A percentile compares a stretch with the other conserved stretches of the same genome.
These are phyloP conservation scores for Sarocladium kiliense DNA, from an alignment of 2,329 filamentous ascomycete species.

Conservation along the genomic window DNA sequence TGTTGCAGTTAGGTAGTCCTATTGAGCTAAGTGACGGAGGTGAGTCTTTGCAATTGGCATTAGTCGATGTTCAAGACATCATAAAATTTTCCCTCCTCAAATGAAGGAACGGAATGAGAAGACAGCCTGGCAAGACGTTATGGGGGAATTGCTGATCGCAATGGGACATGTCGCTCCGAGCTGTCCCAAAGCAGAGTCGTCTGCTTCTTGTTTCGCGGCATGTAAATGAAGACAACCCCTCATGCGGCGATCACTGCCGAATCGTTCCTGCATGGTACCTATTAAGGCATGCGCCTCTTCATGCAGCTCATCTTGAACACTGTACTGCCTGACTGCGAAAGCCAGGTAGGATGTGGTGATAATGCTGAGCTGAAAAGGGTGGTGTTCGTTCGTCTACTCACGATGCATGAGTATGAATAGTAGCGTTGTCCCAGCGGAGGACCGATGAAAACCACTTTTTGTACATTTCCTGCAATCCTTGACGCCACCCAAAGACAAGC, in stretches of 20 bases:
- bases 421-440: background rate
- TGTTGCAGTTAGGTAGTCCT: too few relatives aligned
- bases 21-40: too few relatives aligned
- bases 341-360: too few relatives aligned
- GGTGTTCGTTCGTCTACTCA: too few relatives aligned
- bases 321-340: too few relatives aligned
- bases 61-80: too few relatives aligned
- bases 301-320: too few relatives aligned
- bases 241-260: background rate
- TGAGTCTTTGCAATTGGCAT: too few relatives aligned
- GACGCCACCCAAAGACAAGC: background rate
- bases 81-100: background rate
- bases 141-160: background rate
- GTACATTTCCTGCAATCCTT: background rate
- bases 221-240: conserved; percentile 8
- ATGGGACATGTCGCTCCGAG: conserved; percentile 1
- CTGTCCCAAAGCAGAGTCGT: background rate
- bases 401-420: too few relatives aligned
- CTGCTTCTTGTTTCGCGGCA: background rate
- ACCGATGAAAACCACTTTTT: background rate
- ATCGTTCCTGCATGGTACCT: background rate
- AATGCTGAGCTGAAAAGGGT: too few relatives aligned
- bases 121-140: background rate
- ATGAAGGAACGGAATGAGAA: background rate
- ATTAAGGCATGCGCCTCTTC: background rate